phyloP scores from a whole-genome alignment of 306 rosid species.

The Sicyos baderoa region DNA sequence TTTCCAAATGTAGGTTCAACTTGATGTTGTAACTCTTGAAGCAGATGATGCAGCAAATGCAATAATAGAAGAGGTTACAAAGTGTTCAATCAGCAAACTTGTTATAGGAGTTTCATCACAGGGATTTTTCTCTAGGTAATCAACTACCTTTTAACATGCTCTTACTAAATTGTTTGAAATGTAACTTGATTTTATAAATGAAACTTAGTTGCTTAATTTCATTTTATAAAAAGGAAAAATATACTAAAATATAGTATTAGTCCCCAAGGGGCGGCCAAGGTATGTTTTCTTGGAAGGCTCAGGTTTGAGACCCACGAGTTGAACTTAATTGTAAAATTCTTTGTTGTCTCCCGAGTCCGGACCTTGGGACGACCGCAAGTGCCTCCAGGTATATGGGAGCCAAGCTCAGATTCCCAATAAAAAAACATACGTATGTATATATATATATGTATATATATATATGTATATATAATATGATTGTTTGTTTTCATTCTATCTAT shows the following conservation, averaged over 20 bases:
- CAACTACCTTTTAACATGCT: background rate
- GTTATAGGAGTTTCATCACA: conserved; percentile 78
- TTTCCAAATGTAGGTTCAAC: conserved; percentile 53
- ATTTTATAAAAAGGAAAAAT: background rate
- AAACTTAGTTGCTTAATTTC: background rate
- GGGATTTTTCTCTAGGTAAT: conserved; percentile 66
- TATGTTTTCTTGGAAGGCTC: too few species aligned
- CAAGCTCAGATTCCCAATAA: too few species aligned
- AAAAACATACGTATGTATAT: too few species aligned
- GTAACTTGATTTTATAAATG: background rate
- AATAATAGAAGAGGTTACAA: conserved; percentile 60
- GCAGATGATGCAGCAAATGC: conserved; percentile 70
- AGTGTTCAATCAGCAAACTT: conserved; percentile 42
- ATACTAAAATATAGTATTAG: background rate
- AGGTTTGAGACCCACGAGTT: too few species aligned
- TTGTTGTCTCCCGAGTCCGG: too few species aligned
- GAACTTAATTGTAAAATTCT: too few species aligned
- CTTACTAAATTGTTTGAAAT: background rate
- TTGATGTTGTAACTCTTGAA: conserved; percentile 59
- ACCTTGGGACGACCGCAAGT: too few species aligned
- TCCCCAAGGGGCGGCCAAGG: too few species aligned
- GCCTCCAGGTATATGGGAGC: too few species aligned
- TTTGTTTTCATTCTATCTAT: background rate
- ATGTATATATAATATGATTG: too few species aligned
- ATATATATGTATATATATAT: too few species aligned